Evolutionary conservation across 2,329 filamentous ascomycete genomes (phyloP), one percentile per base, ranked within the genome.

Genomic region (Ascochyta koolunga): DNA sequence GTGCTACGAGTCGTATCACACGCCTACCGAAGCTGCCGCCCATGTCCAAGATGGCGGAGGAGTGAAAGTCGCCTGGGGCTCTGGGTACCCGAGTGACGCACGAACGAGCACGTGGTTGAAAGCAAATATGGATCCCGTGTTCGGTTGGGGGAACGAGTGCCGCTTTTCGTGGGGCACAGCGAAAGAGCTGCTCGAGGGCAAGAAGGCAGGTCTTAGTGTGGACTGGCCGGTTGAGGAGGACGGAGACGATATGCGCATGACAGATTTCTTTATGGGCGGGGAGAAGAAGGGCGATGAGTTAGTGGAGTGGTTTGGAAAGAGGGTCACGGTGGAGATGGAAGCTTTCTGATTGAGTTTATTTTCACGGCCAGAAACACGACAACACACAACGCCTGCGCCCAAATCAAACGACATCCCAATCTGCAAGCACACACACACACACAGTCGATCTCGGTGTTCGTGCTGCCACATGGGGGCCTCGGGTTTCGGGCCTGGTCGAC

Each of bases 91-190:
- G 0, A 91, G 89, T 1, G 95, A 99, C 76, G 86, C 82, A 18
- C 84, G 89, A 58, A 96, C 92, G 65, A 85, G 89, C 2, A 75
- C 78, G 13, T 99, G 95, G 93, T 73, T 99, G 70, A 90, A 87
- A 76, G 79, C 79, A 33, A 95, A 93, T 61, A 93, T 97, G 87
- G 88, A 99, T 69, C 90, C 91, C 2, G 78, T 98, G 1, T 99
- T 98, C 78, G 95, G 95, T 13, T 99, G 95, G 93, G 93, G 93
- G 0, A 84, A 84, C 21, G 93, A 98, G 76, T 96, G 91, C 72
- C 83, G 95, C 4, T 98, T 97, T 70, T 96, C 92, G 69, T 99
- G 95, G 95, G 90, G 89, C 0, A 98, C 95, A 0, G 90, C 90
- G 2, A 97, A 96, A 77, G 93, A 98, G 68, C 84, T 98, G 86